Percentiles rank a stretch among this genome's conserved stretches.
Evolutionary conservation across 306 rosid species (phyloP).

Genomic region (Hippophae tibetana): DNA sequence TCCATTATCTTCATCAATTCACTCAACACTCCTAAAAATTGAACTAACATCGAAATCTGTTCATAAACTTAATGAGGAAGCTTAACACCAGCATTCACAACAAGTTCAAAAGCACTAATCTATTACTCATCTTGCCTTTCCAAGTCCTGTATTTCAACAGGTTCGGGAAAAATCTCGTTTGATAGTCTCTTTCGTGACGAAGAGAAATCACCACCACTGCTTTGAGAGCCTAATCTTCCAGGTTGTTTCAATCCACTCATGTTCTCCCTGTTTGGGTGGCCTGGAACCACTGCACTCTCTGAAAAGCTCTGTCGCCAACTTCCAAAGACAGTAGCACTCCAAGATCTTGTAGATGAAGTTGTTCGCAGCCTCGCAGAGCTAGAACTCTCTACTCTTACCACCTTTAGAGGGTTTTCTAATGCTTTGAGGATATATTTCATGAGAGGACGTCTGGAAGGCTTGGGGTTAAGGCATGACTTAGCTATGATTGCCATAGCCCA

Average conservation of each 20-base stretch:
- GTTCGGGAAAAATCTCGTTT: constrained; percentile 88
- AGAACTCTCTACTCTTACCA: constrained; percentile 69
- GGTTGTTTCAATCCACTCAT: constrained; percentile 44
- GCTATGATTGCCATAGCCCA: constrained; percentile 97
- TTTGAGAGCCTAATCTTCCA: constrained; percentile 55
- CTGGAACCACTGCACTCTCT: constrained; percentile 38
- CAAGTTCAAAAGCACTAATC: constrained; percentile 1
- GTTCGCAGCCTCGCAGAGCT: constrained; percentile 73
- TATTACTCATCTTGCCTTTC: constrained; percentile 41
- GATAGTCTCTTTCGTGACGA: constrained; percentile 74
- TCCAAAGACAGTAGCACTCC: constrained; percentile 73
- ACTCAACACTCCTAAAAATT: neutral
- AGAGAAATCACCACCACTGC: constrained; percentile 68
- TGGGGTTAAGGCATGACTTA: constrained; percentile 81
- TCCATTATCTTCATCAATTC: neutral
- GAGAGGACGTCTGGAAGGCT: constrained; percentile 74
- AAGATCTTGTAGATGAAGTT: constrained; percentile 72
- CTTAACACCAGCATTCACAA: neutral
- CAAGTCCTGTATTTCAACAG: constrained; percentile 48
- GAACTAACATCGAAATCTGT: constrained; percentile 2
- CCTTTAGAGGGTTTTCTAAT: constrained; percentile 85
- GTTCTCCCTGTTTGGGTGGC: constrained; percentile 36
- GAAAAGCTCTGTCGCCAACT: constrained; percentile 93
- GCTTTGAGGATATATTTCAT: constrained; percentile 82
- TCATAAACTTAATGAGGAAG: neutral